Percentiles rank a stretch among this genome's conserved stretches.
phyloP scores from a whole-genome alignment of 495 filamentous ascomycete species.

The Copromyces sp. region DNA sequence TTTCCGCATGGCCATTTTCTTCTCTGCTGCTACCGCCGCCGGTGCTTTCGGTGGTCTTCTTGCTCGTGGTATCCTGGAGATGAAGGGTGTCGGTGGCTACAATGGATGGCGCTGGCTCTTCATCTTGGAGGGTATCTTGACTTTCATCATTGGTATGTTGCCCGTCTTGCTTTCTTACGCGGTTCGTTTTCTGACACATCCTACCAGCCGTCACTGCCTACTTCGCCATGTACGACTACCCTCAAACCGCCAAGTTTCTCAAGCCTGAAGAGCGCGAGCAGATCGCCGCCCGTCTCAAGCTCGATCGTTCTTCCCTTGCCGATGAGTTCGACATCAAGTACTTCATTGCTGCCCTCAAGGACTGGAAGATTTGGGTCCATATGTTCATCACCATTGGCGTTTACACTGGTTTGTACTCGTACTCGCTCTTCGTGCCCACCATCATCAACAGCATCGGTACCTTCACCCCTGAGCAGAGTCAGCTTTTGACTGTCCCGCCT shows the following conservation, averaged over 20 bases:
- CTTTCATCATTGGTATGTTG: conserved; percentile 46
- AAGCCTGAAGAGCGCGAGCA: conserved; percentile 53
- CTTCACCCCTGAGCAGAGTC: conserved; percentile 42
- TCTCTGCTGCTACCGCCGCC: conserved; percentile 65
- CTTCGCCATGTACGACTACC: conserved; percentile 71
- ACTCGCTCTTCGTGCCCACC: conserved; percentile 57
- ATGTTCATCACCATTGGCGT: conserved; percentile 41
- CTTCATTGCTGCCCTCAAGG: conserved; percentile 59
- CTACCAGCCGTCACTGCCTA: conserved; percentile 47
- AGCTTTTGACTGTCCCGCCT: conserved; percentile 53
- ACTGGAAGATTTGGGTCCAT: conserved; percentile 68
- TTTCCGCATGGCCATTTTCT: conserved; percentile 68
- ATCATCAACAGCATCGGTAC: conserved; percentile 50
- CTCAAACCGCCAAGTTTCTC: conserved; percentile 65
- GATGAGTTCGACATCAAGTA: conserved; percentile 66
- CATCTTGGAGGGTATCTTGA: conserved; percentile 58
- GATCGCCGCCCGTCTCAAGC: conserved; percentile 53
- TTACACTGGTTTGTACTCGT: conserved; percentile 52
- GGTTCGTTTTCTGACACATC: background rate
- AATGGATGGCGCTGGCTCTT: conserved; percentile 73
- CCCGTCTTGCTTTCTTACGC: background rate
- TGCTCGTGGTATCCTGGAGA: conserved; percentile 56
- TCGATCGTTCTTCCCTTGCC: conserved; percentile 64
- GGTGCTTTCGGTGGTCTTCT: conserved; percentile 73
- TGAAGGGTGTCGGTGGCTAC: conserved; percentile 54